phyloP scores from a whole-genome alignment of 345 rosid genomes.

The Citrus trifoliata region DNA sequence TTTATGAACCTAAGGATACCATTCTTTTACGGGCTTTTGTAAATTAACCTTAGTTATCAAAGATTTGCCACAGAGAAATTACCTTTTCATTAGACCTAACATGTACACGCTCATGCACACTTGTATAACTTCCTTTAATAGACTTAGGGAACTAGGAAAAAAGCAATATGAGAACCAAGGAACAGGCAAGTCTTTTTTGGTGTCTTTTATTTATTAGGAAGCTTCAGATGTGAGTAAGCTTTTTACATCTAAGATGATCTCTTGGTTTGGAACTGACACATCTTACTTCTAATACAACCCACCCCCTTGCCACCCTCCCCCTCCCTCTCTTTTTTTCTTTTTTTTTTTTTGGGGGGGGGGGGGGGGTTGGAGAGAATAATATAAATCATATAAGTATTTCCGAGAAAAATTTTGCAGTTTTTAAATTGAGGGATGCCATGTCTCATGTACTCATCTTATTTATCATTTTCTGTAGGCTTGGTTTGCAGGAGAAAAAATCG shows the following conservation, averaged over 20 bases:
- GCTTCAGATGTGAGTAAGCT: background rate
- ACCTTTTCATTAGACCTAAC: background rate
- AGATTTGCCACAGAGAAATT: background rate
- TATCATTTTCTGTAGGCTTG: conserved; percentile 53
- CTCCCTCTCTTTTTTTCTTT: too few relatives aligned
- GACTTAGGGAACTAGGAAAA: background rate
- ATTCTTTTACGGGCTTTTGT: background rate
- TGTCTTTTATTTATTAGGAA: conserved; percentile 1
- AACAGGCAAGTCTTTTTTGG: background rate
- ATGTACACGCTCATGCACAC: background rate
- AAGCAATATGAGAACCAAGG: background rate
- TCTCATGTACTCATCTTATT: conserved; percentile 10
- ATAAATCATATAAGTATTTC: background rate
- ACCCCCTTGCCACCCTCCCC: too few relatives aligned
- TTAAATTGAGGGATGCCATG: background rate
- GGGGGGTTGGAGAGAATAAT: background rate
- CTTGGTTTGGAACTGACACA: background rate
- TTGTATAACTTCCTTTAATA: background rate
- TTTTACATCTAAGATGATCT: background rate
- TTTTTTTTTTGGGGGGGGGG: too few relatives aligned
- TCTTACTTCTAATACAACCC: background rate
- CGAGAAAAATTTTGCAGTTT: background rate
- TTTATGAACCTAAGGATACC: background rate
- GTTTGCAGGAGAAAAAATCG: conserved; percentile 80
- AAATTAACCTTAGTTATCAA: background rate